Conservation (phyloP, 768 basidiomycete genomes). For the Mycena indigotica region DNA sequence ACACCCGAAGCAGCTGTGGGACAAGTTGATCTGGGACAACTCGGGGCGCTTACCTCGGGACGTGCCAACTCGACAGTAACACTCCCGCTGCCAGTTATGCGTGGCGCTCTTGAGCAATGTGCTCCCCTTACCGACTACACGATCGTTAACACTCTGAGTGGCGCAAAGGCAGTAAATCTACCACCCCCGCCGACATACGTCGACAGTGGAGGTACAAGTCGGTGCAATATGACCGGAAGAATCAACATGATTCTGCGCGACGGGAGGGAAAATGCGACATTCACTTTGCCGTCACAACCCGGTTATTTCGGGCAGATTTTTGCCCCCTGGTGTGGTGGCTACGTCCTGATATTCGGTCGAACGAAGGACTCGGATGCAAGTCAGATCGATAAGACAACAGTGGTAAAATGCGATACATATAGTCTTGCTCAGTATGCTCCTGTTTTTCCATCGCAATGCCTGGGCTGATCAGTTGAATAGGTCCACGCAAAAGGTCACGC, state of each 20-base stretch:
- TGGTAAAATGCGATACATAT: conserved; percentile 3
- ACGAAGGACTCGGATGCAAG: conserved; percentile 3
- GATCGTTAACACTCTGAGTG: too few species aligned
- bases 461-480: too few species aligned
- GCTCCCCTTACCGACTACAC: background rate
- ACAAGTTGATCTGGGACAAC: background rate
- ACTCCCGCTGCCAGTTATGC: conserved; percentile 4
- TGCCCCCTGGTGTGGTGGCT: background rate
- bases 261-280: background rate
- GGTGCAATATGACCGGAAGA: too few species aligned
- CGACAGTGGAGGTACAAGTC: too few species aligned
- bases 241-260: too few species aligned
- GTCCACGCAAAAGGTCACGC: conserved; percentile 2
- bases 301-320: conserved; percentile 3
- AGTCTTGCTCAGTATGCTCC: background rate
- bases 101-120: conserved; percentile 4
- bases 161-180: too few species aligned
- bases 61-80: conserved; percentile 4
- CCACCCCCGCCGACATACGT: too few species aligned
- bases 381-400: background rate
- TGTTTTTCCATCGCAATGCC: too few species aligned
- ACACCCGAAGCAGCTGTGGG: conserved; percentile 1
- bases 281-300: background rate
- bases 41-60: background rate
- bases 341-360: background rate